Base-by-base conservation (phyloP, 2,329 filamentous ascomycete genomes). In the Botrytis fragariae region DNA sequence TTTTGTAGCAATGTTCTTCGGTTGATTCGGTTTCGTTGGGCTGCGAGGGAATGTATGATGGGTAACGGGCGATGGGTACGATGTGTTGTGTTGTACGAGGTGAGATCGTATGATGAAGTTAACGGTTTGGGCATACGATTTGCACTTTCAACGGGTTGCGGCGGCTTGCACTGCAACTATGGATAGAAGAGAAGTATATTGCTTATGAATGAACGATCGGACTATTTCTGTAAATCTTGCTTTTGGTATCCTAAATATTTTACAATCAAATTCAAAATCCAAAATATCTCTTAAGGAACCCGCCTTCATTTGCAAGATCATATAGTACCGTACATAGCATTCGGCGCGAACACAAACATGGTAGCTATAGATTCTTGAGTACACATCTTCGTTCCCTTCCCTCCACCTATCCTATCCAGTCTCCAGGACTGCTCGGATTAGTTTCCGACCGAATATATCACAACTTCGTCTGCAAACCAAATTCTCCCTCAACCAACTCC, bases 401-500 rank as follows among this genome's bases (percentile, higher is more conserved):
- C 32, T 29, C n/a, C 32, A 37, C 18, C 14, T 29, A 20, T 12
- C 22, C 35, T 29, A 54, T 3, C 9, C 16, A 39, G 29, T 29
- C 25, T 29, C 25, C 25, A 29, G 4, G 16, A 39, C 32, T 14
- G 1, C 64, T 25, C n/a, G 10, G 12, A 14, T 12, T 0, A 32
- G 57, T 10, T 44, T 12, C 16, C 65, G 10, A 42, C 20, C 29
- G 10, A 57, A 29, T 29, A 57, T 4, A 42, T 32, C 22, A 68
- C 48, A 42, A 57, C 16, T 57, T 57, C 8, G 18, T 10, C 14
- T 29, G 6, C 7, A 69, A 18, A 32, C 48, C n/a, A 57, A 57
- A 69, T 1, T 69, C 35, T 2, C 65, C 48, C 18, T 45, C 68
- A n/a, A 69, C 32, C 16, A 72, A 51, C 18, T 72, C 71, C 12